A percentile compares a stretch with the other conserved stretches of the same genome.
phyloP scores from a whole-genome alignment of 169 alveolate genomes.

The Ichthyophthirius multifiliis region DNA sequence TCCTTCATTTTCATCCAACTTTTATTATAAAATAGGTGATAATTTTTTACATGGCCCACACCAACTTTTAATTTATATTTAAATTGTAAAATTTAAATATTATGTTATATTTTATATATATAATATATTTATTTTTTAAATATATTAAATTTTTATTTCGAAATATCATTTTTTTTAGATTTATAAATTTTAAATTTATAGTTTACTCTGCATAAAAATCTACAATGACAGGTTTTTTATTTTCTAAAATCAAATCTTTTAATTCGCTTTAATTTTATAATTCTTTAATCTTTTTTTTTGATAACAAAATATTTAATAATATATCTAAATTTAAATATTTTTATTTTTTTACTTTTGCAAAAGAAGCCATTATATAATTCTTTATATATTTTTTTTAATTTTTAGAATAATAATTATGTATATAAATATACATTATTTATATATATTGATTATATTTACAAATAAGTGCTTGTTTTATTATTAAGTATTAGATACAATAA shows the following conservation, averaged over 20 bases:
- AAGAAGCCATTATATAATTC: too few relatives aligned
- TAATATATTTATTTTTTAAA: not conserved
- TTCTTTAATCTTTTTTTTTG: not conserved
- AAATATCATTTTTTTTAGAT: not conserved
- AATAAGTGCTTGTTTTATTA: too few relatives aligned
- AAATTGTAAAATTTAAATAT: too few relatives aligned
- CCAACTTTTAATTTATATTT: not conserved
- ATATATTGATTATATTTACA: too few relatives aligned
- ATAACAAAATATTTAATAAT: too few relatives aligned
- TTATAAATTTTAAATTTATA: too few relatives aligned
- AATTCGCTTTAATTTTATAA: not conserved
- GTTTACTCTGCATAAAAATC: constrained; percentile 4
- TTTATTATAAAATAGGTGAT: not conserved
- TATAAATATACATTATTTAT: too few relatives aligned
- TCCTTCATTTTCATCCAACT: not conserved
- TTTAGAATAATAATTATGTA: too few relatives aligned
- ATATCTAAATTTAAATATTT: too few relatives aligned
- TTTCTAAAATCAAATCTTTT: not conserved
- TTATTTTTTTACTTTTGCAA: too few relatives aligned
- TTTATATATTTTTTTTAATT: too few relatives aligned
- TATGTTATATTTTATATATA: not conserved
- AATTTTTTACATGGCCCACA: not conserved
- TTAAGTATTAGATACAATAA: too few relatives aligned
- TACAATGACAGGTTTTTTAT: not conserved
- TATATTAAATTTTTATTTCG: not conserved